These are phyloP conservation scores for Purpureocillium takamizusanense DNA, from an alignment of 2,329 filamentous ascomycete species.

Conservation along the genomic window DNA sequence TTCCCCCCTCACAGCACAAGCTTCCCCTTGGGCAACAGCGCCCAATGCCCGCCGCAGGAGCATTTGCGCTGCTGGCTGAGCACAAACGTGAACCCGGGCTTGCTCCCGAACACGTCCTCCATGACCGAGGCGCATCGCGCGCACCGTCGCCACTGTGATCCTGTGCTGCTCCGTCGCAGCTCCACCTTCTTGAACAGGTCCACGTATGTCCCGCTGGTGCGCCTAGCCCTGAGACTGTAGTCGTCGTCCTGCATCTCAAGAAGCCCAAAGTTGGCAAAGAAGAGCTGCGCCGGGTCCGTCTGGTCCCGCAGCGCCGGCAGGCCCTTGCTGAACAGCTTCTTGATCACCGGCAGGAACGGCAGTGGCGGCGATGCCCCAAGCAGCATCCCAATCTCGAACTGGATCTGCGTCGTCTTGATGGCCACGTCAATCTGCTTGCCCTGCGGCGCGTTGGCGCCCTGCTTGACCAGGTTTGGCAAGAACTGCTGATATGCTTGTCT, in stretches of 20 bases:
- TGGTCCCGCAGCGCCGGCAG: slow-evolving; percentile 48
- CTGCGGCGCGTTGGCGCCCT: slow-evolving; percentile 35
- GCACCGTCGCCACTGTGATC: slow-evolving; percentile 26
- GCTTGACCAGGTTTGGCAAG: slow-evolving; percentile 33
- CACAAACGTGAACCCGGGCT: slow-evolving; percentile 44
- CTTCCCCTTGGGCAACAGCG: slow-evolving; percentile 28
- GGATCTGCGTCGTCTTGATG: slow-evolving; percentile 35
- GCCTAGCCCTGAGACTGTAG: slow-evolving; percentile 32
- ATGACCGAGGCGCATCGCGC: slow-evolving; percentile 57
- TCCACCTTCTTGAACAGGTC: slow-evolving; percentile 53
- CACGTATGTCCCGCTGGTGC: slow-evolving; percentile 29
- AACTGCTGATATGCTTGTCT: slow-evolving; percentile 39
- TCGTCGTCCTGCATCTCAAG: slow-evolving; percentile 56
- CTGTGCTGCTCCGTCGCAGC: slow-evolving; percentile 23
- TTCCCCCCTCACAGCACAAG: slow-evolving; percentile 8
- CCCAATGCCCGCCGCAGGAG: slow-evolving; percentile 45
- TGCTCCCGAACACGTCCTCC: slow-evolving; percentile 43
- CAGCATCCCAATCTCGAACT: slow-evolving; percentile 44
- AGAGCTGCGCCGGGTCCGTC: slow-evolving; percentile 58
- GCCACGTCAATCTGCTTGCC: slow-evolving; percentile 32
- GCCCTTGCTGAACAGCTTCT: slow-evolving; percentile 53
- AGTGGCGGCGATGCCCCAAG: slow-evolving; percentile 36
- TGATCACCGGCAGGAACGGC: slow-evolving; percentile 47
- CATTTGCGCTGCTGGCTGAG: slow-evolving; percentile 46
- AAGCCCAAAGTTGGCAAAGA: slow-evolving; percentile 63